phyloP scores from a whole-genome alignment of 768 basidiomycete genomes.

The Lactifluus rugatus region DNA sequence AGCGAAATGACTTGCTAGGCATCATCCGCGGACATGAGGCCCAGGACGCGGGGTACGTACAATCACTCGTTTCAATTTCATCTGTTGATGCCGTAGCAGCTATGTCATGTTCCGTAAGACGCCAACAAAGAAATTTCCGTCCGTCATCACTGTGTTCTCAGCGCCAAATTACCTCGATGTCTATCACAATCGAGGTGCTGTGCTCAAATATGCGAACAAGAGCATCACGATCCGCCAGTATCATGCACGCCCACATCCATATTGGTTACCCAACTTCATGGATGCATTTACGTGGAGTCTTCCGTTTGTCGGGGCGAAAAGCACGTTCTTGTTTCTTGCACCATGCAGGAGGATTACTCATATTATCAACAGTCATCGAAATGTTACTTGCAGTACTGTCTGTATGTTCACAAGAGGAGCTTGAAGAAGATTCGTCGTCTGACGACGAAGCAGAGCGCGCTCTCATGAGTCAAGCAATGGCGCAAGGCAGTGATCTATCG shows the following conservation, averaged over 20 bases:
- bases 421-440: slow-evolving; percentile 54
- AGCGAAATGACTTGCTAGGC: slow-evolving; percentile 82
- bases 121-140: slow-evolving; percentile 88
- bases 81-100: slow-evolving; percentile 28
- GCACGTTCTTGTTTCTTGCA: slow-evolving; percentile 38
- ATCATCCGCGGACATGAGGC: slow-evolving; percentile 96
- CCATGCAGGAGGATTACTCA: background rate
- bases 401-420: slow-evolving; percentile 92
- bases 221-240: slow-evolving; percentile 79
- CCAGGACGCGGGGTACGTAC: slow-evolving; percentile 80
- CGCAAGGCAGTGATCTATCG: slow-evolving; percentile 33
- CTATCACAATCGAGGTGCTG: slow-evolving; percentile 93
- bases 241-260: slow-evolving; percentile 49
- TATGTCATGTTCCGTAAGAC: slow-evolving; percentile 96
- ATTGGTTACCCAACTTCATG: slow-evolving; percentile 99
- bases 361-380: slow-evolving; percentile 62
- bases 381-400: slow-evolving; percentile 97
- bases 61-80: background rate
- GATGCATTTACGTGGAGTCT: slow-evolving; percentile 99
- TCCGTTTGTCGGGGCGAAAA: slow-evolving; percentile 97
- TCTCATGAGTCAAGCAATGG: slow-evolving; percentile 17
- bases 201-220: slow-evolving; percentile 95
- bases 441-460: slow-evolving; percentile 36
- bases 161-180: slow-evolving; percentile 96
- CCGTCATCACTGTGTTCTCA: slow-evolving; percentile 95